These are phyloP conservation scores for Lignosus rhinocerotis DNA, from an alignment of 1,284 basidiomycete genomes.

Conservation along the genomic window DNA sequence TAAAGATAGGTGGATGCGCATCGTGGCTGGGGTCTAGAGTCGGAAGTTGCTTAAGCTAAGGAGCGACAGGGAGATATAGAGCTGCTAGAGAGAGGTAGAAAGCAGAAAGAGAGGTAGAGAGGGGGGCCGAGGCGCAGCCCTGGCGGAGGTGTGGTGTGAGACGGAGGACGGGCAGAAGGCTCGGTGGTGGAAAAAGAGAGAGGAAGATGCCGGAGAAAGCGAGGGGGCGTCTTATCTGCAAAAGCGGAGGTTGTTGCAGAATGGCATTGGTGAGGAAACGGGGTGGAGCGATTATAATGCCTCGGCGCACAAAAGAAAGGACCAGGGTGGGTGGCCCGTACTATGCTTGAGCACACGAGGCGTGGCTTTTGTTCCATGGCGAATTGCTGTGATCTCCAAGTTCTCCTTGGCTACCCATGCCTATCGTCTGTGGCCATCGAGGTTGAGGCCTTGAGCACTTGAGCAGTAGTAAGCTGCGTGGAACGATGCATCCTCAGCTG, in stretches of 20 bases:
- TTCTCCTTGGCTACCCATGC: slow-evolving; percentile 3
- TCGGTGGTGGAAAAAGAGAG: slow-evolving; percentile 7
- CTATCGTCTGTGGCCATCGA: background rate
- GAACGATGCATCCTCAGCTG: background rate
- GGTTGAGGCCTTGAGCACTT: no score
- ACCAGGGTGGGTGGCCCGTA: background rate
- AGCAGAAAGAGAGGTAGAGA: background rate
- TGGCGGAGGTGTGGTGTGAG: slow-evolving; percentile 19
- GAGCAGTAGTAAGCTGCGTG: background rate
- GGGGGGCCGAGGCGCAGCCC: slow-evolving; percentile 4
- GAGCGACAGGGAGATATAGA: slow-evolving; percentile 3
- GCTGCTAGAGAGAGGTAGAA: background rate
- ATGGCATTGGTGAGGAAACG: slow-evolving; percentile 15
- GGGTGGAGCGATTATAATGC: slow-evolving; percentile 12
- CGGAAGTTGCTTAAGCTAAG: background rate
- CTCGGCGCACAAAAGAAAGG: slow-evolving; percentile 18
- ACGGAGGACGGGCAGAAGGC: slow-evolving; percentile 10
- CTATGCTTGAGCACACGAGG: slow-evolving; percentile 21
- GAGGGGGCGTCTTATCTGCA: slow-evolving; percentile 8
- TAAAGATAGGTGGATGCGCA: slow-evolving; percentile 29
- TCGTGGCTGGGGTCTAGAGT: slow-evolving; percentile 8
- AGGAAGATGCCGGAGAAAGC: background rate
- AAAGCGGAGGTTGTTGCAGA: slow-evolving; percentile 1
- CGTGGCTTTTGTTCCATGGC: slow-evolving; percentile 9
- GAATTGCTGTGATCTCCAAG: slow-evolving; percentile 5